Evolutionary conservation across 1,284 basidiomycete genomes (phyloP), one percentile per base, ranked within the genome.

Genomic region (Cryptococcus neoformans): DNA sequence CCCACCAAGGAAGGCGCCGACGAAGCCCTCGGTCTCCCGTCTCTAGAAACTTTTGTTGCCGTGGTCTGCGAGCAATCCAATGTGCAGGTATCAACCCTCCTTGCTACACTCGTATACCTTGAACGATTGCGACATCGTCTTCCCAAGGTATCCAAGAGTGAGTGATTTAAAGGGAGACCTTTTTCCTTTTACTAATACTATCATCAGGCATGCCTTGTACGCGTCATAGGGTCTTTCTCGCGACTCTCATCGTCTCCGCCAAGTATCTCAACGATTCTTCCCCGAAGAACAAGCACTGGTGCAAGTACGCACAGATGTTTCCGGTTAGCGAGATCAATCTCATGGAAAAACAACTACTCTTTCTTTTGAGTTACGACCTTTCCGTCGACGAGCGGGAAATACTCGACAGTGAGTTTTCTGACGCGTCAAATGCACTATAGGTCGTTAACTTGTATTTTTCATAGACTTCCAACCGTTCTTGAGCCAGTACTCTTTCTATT

Each of bases 231-330:
- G 88, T 98, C 62, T 97, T 99, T 79, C 84, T 99, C 65, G 94
- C 95, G 41, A 88, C 90, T 0, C 86, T 98, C 69, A 98, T 99
- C 77, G 90, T 94, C 50, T 88, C 95, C 36, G 89, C 93, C 66
- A 99, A 99, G 80, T 98, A 98, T 79, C 85, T 98, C 71, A 97
- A 99, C 79, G 94, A 98, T 80, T 92, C 90, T 36, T 88, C 87
- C 44, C 90, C 90, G 12, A 97, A 95, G 83, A 98, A 98, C 81
- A 85, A 86, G 78, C 92, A 97, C 81, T 97, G 93, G 93, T 73
- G 69, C 53, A 77, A 79, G 54, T 92, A 94, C 76, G 89, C 87
- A 17, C 80, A 82, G 51, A 79, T 82, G 60, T 84, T 94, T 74
- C 90, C 79, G 9, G 80, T 80, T 56, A 78, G 81, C 54, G 82